Evolutionary conservation across 176 grass and related monocot genomes (phyloP).

Genomic region (Zea luxurians): DNA sequence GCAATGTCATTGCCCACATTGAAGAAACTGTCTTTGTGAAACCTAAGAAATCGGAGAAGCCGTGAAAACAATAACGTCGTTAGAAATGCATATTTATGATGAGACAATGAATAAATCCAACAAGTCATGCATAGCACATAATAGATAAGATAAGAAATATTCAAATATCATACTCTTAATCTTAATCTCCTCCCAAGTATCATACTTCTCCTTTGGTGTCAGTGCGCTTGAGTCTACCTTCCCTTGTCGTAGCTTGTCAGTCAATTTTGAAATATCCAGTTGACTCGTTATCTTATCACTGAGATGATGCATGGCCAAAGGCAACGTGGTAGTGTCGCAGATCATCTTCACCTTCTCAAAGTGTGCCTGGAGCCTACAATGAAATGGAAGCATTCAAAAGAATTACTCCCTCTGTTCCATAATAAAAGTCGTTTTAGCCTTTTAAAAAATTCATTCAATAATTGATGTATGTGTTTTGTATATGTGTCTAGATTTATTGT

Average conservation of each 20-base stretch:
- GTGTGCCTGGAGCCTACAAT: conserved; percentile 69
- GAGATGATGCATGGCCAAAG: conserved; percentile 86
- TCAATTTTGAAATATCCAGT: conserved; percentile 76
- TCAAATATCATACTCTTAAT: conserved; percentile 59
- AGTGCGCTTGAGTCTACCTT: conserved; percentile 61
- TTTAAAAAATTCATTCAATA: too few relatives aligned
- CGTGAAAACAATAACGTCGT: neutral
- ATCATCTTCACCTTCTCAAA: conserved; percentile 87
- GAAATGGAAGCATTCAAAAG: neutral
- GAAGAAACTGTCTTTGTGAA: conserved; percentile 83
- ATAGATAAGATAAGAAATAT: conserved; percentile 1
- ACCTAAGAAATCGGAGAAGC: conserved; percentile 48
- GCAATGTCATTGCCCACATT: conserved; percentile 83
- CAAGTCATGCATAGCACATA: neutral
- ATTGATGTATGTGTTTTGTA: too few relatives aligned
- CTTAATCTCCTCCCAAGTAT: conserved; percentile 92
- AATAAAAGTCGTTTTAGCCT: too few relatives aligned
- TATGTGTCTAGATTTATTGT: too few relatives aligned
- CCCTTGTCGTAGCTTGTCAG: conserved; percentile 72
- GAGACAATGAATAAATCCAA: neutral
- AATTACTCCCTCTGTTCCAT: too few relatives aligned
- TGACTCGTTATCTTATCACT: conserved; percentile 59
- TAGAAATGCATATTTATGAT: conserved; percentile 6
- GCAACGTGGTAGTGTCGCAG: conserved; percentile 76
- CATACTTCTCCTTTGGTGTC: conserved; percentile 60